phyloP scores from a whole-genome alignment of 2,329 filamentous ascomycete species.

The Tympanopsis confertula region DNA sequence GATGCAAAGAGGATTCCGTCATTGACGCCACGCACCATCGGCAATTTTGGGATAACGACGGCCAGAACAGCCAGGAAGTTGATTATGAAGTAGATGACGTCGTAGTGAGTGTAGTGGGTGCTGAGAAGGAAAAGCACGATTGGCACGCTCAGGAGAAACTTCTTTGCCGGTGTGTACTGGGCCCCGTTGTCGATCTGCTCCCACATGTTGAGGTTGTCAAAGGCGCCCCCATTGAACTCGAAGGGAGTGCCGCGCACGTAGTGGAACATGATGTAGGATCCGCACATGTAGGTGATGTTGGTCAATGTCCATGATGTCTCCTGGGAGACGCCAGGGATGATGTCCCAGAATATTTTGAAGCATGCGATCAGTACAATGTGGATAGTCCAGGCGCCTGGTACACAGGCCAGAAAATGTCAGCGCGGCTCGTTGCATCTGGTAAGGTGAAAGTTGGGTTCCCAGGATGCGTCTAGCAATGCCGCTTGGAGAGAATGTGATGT shows the following conservation, averaged over 20 bases:
- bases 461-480: background rate
- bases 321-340: constrained; percentile 89
- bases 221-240: constrained; percentile 95
- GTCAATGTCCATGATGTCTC: constrained; percentile 98
- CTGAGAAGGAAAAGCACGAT: constrained; percentile 90
- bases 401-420: background rate
- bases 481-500: too few relatives aligned
- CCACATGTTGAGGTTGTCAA: constrained; percentile 99
- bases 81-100: constrained; percentile 90
- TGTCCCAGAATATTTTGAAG: constrained; percentile 94
- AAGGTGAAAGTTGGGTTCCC: too few relatives aligned
- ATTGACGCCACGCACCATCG: constrained; percentile 79
- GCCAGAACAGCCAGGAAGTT: constrained; percentile 87
- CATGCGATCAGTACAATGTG: constrained; percentile 84
- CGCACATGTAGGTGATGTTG: constrained; percentile 98
- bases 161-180: constrained; percentile 97
- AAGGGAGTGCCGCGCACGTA: constrained; percentile 96
- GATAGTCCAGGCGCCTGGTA: constrained; percentile 79
- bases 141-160: constrained; percentile 88
- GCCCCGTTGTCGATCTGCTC: constrained; percentile 99
- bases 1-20: too few relatives aligned
- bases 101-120: constrained; percentile 98
- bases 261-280: constrained; percentile 99
- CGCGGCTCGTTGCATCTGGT: background rate
- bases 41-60: constrained; percentile 92